Percentiles rank a stretch among this genome's conserved stretches.
These are phyloP conservation scores for Porodaedalea pini DNA, from an alignment of 1,284 basidiomycete genomes.

Conservation along the genomic window DNA sequence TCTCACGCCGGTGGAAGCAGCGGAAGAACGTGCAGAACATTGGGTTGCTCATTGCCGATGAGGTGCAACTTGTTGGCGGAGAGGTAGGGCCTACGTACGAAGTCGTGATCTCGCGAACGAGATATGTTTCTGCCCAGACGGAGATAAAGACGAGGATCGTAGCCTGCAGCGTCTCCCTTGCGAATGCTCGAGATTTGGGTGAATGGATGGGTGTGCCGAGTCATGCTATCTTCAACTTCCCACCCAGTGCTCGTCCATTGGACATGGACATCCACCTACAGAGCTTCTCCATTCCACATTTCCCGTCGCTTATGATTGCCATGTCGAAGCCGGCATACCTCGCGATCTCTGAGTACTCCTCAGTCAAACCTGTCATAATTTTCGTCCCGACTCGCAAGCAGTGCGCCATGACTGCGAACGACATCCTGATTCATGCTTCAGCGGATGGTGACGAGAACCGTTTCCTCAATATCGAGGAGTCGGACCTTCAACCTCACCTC, in stretches of 20 bases:
- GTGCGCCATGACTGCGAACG: conserved; percentile 89
- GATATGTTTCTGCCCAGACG: conserved; percentile 95
- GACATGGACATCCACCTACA: conserved; percentile 98
- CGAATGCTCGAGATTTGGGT: conserved; percentile 94
- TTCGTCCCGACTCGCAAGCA: conserved; percentile 95
- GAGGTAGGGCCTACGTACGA: conserved; percentile 96
- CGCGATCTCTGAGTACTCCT: conserved; percentile 86
- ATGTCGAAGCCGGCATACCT: conserved; percentile 99
- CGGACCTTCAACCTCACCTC: conserved; percentile 84
- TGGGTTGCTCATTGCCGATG: conserved; percentile 91
- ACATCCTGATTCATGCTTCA: conserved; percentile 85
- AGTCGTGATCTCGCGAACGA: conserved; percentile 89
- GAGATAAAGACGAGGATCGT: conserved; percentile 89
- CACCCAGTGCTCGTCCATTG: conserved; percentile 89
- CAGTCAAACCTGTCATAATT: conserved; percentile 82
- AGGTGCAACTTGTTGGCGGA: conserved; percentile 90
- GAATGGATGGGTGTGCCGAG: conserved; percentile 97
- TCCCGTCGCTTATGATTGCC: conserved; percentile 96
- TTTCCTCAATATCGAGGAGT: conserved; percentile 88
- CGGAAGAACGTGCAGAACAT: conserved; percentile 95
- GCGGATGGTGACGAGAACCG: conserved; percentile 84
- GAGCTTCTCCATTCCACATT: conserved; percentile 93
- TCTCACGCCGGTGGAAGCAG: conserved; percentile 96
- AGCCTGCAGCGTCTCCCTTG: conserved; percentile 89
- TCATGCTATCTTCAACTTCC: conserved; percentile 97